Conservation (phyloP, 1,284 basidiomycete genomes). For the Puccinia coronata region DNA sequence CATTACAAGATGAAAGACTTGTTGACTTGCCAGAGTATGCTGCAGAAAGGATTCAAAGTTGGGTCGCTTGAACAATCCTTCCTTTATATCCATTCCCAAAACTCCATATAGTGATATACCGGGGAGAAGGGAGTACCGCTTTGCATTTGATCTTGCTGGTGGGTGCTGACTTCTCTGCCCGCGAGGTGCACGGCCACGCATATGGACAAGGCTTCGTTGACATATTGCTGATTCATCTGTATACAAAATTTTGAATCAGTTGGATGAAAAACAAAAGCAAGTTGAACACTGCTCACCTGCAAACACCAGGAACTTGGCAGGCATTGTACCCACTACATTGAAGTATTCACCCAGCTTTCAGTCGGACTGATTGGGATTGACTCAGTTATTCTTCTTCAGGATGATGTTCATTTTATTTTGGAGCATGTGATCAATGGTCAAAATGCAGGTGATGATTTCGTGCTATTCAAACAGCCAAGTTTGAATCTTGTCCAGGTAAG, state of each 20-base stretch:
- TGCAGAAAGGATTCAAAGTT: conserved; percentile 19
- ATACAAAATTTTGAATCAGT: background rate
- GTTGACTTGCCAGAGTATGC: background rate
- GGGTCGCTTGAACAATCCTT: background rate
- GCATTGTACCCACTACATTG: background rate
- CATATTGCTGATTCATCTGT: conserved; percentile 8
- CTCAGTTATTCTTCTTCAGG: background rate
- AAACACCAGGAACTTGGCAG: conserved; percentile 1
- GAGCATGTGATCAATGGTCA: background rate
- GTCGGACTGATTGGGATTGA: background rate
- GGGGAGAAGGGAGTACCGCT: background rate
- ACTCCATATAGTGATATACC: background rate
- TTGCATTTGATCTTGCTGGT: background rate
- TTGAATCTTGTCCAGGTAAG: background rate
- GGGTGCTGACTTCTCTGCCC: background rate
- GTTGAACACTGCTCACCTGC: background rate
- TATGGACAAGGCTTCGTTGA: background rate
- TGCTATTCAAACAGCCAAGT: background rate
- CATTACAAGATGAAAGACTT: background rate
- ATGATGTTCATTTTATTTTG: background rate
- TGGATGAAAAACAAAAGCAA: background rate
- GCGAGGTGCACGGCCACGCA: background rate
- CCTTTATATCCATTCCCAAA: background rate
- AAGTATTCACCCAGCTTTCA: background rate
- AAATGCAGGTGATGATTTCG: background rate